phyloP scores from a whole-genome alignment of 305 asterid species.

The Fraxinus sp. region DNA sequence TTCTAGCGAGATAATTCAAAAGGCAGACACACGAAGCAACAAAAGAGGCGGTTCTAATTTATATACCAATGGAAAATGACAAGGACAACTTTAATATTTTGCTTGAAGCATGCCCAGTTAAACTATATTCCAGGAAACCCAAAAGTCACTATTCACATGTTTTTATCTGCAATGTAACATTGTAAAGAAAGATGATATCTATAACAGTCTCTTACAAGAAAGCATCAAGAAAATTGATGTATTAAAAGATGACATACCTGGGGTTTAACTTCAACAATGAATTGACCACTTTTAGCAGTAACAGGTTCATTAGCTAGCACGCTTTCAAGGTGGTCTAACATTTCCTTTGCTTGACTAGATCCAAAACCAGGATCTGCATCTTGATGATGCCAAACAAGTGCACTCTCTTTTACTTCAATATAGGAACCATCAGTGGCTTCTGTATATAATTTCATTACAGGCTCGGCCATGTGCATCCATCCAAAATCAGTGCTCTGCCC shows the following conservation, averaged over 20 bases:
- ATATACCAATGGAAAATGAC: neutral
- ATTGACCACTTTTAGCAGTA: constrained; percentile 49
- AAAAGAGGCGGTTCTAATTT: neutral
- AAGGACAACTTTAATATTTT: neutral
- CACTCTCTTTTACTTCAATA: constrained; percentile 46
- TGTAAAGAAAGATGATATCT: neutral
- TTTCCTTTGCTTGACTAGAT: constrained; percentile 49
- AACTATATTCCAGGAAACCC: neutral
- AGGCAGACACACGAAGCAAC: neutral
- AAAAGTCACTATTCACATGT: neutral
- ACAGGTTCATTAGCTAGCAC: constrained; percentile 55
- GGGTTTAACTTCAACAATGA: constrained; percentile 53
- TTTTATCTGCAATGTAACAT: neutral
- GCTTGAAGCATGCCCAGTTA: neutral
- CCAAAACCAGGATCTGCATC: constrained; percentile 53
- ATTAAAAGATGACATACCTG: constrained; percentile 29
- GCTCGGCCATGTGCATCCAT: constrained; percentile 51
- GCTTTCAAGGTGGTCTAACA: constrained; percentile 50
- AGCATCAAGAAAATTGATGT: neutral
- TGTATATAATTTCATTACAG: constrained; percentile 47
- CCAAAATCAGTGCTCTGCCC: constrained; percentile 39
- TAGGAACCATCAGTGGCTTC: constrained; percentile 52
- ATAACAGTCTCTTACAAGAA: neutral
- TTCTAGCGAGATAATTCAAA: neutral
- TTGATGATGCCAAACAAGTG: constrained; percentile 47